Conservation (phyloP, 768 basidiomycete genomes). For the Trametes maxima region DNA sequence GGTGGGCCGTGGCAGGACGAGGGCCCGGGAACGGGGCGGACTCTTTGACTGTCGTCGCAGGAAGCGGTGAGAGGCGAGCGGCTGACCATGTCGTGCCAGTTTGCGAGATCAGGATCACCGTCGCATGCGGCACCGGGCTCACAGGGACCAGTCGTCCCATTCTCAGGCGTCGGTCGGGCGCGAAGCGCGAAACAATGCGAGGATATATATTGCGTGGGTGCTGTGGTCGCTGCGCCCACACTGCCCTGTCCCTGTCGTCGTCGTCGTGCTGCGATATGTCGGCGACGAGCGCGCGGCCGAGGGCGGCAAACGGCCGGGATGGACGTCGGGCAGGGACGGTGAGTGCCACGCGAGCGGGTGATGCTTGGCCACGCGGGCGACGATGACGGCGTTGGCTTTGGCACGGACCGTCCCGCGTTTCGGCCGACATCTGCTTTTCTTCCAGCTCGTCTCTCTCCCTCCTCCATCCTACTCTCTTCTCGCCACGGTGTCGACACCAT, state of each 20-base stretch:
- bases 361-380: conserved; percentile 16
- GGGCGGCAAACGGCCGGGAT: not conserved
- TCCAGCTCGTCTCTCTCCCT: conserved; percentile 18
- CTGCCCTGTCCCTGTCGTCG: not conserved
- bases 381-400: conserved; percentile 21
- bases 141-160: conserved; percentile 1
- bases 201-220: not conserved
- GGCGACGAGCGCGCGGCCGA: not conserved
- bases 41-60: conserved; percentile 3
- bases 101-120: not conserved
- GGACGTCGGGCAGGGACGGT: conserved; percentile 16
- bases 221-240: not conserved
- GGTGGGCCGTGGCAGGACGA: conserved; percentile 10
- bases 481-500: conserved; percentile 40
- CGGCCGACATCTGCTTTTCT: conserved; percentile 31
- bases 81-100: conserved; percentile 5
- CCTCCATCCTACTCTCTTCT: conserved; percentile 9
- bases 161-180: not conserved
- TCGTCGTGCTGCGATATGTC: not conserved
- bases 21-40: not conserved
- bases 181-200: not conserved
- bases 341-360: conserved; percentile 13
- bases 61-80: conserved; percentile 3
- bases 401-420: conserved; percentile 21
- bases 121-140: not conserved